These are phyloP conservation scores for Ogataea parapolymorpha DNA, from an alignment of 805 yeast genomes.

Conservation along the genomic window DNA sequence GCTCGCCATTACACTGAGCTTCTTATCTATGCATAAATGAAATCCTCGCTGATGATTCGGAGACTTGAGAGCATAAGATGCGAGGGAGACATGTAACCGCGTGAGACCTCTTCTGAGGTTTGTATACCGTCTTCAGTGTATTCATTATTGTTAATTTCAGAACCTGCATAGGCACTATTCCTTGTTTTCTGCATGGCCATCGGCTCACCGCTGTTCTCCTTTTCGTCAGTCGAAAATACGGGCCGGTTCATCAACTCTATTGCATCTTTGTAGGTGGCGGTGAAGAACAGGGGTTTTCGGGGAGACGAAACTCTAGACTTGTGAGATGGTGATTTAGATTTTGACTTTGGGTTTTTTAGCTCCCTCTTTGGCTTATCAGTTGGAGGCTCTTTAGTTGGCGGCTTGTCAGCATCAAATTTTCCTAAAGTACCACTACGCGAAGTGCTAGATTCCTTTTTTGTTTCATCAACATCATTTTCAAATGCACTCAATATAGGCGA, in stretches of 20 bases:
- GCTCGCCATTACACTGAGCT: slow-evolving; percentile 11
- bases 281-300: slow-evolving; percentile 4
- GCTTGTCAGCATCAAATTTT: background rate
- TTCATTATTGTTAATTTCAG: background rate
- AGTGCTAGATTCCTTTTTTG: background rate
- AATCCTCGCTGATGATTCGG: slow-evolving; percentile 2
- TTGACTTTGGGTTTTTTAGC: too few relatives aligned
- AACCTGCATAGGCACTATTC: background rate
- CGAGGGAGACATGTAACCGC: slow-evolving; percentile 5
- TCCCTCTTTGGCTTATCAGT: background rate
- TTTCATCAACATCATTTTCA: background rate
- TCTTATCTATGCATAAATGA: background rate
- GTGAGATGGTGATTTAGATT: background rate
- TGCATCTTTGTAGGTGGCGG: slow-evolving; percentile 2
- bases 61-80: slow-evolving; percentile 7
- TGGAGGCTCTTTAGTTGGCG: too few relatives aligned
- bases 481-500: background rate
- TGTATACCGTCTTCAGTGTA: background rate
- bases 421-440: background rate
- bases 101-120: background rate
- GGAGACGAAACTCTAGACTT: background rate
- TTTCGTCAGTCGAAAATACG: background rate
- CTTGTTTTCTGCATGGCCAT: background rate
- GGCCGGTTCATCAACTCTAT: background rate
- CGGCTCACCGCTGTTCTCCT: background rate